A percentile compares a stretch with the other conserved stretches of the same genome.
Evolutionary conservation across 768 basidiomycete species (phyloP).

Genomic region (Butyriboletus loyo): DNA sequence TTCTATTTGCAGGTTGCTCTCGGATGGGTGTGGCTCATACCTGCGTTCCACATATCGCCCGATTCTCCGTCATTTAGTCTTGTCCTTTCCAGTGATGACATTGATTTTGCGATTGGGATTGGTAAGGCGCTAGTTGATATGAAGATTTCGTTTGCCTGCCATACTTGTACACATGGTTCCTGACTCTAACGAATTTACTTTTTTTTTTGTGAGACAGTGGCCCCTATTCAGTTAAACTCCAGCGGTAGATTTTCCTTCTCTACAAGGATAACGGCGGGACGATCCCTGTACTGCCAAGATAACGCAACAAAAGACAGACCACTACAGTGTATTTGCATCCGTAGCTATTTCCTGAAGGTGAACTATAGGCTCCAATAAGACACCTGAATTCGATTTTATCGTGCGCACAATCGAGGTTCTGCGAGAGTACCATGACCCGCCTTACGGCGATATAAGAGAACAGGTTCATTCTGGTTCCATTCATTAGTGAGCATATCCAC

Average conservation of each 20-base stretch:
- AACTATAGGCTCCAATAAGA: neutral
- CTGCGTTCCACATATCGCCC: slow-evolving; percentile 73
- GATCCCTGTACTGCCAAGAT: neutral
- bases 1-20: slow-evolving; percentile 54
- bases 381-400: neutral
- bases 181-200: neutral
- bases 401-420: neutral
- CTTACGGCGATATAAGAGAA: neutral
- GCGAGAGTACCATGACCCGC: neutral
- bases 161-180: neutral
- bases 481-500: neutral
- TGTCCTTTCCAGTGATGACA: slow-evolving; percentile 53
- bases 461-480: neutral
- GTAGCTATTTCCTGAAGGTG: too few relatives aligned
- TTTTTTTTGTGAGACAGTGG: neutral
- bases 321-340: neutral
- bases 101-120: slow-evolving; percentile 77
- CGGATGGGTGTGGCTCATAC: slow-evolving; percentile 87
- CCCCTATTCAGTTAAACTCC: neutral
- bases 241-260: neutral
- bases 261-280: neutral
- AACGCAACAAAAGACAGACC: neutral
- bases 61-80: slow-evolving; percentile 38
- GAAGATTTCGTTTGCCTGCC: slow-evolving; percentile 58
- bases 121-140: slow-evolving; percentile 67